Base-by-base conservation (phyloP, 805 yeast species). In the Ascoidea asiatica region DNA sequence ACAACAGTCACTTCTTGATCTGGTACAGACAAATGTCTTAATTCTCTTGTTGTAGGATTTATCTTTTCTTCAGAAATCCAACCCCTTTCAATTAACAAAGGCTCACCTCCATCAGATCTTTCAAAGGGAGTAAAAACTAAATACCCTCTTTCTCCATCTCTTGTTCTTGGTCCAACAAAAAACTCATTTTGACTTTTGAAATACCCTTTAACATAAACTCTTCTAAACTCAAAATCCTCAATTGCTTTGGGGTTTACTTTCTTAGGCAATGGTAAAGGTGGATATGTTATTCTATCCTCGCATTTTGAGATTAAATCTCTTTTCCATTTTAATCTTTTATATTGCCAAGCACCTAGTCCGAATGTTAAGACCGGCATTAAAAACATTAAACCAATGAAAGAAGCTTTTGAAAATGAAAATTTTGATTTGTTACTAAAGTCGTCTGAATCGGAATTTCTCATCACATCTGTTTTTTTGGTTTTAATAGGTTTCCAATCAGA, bases 311-410 rank as follows among this genome's bases (percentile, higher is more conserved):
- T 82, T 49, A 92, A 68, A 49, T 79, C 75, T 20, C 79, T 82
- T 60, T 92, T 92, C 98, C 98, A 92, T 48, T 75, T 69, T 42
- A 92, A 64, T 51, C 98, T 70, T 53, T 75, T 68, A 40, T 85
- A 77, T 64, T 92, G 98, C 98, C 98, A 92, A 45, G 88, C 74
- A 1, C 97, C 98, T 39, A 92, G 65, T 41, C 79, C 80, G 58
- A 90, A 84, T 8, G 95, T 77, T 2, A 88, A 70, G 1, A 88
- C 69, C 0, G 98, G 98, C 81, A 94, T 90, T 19, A 90, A 75
- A 42, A 68, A 53, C 60, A 69, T 55, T 8, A 67, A 47, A 0
- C 67, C 60, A n/a, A n/a, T n/a, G n/a, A n/a, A n/a, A n/a, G n/a
- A n/a, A n/a, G n/a, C n/a, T n/a, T n/a, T n/a, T n/a, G n/a, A n/a